Percentiles rank a stretch among this genome's conserved stretches.
Conservation (phyloP, 768 basidiomycete species). For the Mycena amicta region DNA sequence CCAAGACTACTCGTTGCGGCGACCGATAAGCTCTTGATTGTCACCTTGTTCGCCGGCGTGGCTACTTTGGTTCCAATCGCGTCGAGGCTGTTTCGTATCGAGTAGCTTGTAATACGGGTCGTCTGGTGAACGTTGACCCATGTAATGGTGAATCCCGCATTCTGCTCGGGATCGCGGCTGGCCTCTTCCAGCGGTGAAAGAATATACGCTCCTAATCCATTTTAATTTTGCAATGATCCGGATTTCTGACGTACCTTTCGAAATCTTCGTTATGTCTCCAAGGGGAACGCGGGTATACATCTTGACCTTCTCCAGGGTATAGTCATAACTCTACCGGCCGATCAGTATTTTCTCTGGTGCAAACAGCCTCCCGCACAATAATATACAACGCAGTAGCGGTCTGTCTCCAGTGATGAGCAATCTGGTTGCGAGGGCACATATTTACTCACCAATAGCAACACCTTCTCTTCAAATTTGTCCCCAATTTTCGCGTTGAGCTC, state of each 20-base stretch:
- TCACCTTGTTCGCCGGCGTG: slow-evolving; percentile 12
- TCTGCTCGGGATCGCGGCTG: slow-evolving; percentile 84
- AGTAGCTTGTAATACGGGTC: slow-evolving; percentile 84
- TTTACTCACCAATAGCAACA: slow-evolving; percentile 75
- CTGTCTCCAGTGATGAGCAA: too few relatives aligned
- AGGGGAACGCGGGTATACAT: slow-evolving; percentile 88
- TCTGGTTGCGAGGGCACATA: too few relatives aligned
- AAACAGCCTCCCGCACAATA: slow-evolving; percentile 53
- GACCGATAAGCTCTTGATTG: slow-evolving; percentile 20
- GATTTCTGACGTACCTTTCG: slow-evolving; percentile 59
- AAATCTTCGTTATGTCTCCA: slow-evolving; percentile 73
- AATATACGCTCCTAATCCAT: slow-evolving; percentile 87
- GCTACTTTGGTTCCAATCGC: slow-evolving; percentile 11
- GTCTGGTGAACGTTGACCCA: slow-evolving; percentile 75
- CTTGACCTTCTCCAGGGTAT: slow-evolving; percentile 89
- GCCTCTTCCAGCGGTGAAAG: slow-evolving; percentile 91
- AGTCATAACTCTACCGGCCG: slow-evolving; percentile 80
- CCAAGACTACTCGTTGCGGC: slow-evolving; percentile 22
- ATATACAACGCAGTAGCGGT: slow-evolving; percentile 66
- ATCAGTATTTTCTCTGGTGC: neutral
- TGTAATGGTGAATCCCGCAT: slow-evolving; percentile 83
- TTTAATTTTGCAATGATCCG: neutral
- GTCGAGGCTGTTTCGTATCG: slow-evolving; percentile 70
- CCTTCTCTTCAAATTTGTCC: slow-evolving; percentile 93
- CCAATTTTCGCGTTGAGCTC: slow-evolving; percentile 69